Evolutionary conservation across 345 rosid genomes (phyloP).

Genomic region (Alliaria petiolata): DNA sequence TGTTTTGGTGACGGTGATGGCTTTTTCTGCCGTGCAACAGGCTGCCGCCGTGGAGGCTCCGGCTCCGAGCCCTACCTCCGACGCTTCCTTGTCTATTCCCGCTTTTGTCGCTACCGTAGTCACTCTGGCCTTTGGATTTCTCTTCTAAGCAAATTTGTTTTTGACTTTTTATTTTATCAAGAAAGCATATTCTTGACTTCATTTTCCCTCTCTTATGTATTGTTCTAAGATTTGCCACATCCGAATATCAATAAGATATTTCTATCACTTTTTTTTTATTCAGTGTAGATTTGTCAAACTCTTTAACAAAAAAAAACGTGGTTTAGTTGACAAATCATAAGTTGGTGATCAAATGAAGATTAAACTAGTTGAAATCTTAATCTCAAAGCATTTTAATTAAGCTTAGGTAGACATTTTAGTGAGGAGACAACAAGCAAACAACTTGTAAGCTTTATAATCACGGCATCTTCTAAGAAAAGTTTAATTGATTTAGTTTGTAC

Average conservation of each 20-base stretch:
- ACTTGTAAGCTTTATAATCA: neutral
- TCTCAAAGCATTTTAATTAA: neutral
- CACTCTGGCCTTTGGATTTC: constrained; percentile 22
- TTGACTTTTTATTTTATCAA: neutral
- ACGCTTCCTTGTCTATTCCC: constrained; percentile 20
- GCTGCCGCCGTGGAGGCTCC: constrained; percentile 31
- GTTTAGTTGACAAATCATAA: neutral
- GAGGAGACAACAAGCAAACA: constrained; percentile 16
- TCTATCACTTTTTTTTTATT: neutral
- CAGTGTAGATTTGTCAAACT: neutral
- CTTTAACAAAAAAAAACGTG: neutral
- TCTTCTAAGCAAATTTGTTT: constrained; percentile 4
- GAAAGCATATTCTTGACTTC: constrained; percentile 6
- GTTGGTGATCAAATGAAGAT: neutral
- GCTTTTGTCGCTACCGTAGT: constrained; percentile 2
- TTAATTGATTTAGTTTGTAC: neutral
- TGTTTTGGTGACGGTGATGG: constrained; percentile 20
- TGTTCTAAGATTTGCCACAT: neutral
- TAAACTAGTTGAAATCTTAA: neutral
- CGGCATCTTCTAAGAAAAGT: neutral
- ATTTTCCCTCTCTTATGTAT: neutral
- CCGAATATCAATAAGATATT: neutral
- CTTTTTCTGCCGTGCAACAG: constrained; percentile 18
- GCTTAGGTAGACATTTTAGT: neutral
- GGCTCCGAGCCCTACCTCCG: constrained; percentile 32